These are phyloP conservation scores for Centaurea solstitialis DNA, from an alignment of 129 eudicot species.

Conservation along the genomic window DNA sequence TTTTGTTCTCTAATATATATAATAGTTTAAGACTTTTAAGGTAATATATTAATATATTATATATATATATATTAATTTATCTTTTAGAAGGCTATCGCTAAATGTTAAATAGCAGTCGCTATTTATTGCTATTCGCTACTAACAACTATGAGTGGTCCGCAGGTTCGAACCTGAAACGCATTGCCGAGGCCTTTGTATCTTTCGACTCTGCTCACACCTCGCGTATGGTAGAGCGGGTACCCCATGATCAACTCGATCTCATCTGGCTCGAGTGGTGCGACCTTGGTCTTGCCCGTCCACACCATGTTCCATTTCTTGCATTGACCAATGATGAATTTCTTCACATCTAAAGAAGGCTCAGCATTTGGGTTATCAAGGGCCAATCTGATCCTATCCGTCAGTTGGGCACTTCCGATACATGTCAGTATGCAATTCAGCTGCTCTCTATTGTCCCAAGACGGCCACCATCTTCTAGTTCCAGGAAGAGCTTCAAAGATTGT, in stretches of 20 bases:
- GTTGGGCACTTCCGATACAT: slow-evolving; percentile 32
- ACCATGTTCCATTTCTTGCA: slow-evolving; percentile 49
- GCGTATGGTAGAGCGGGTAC: slow-evolving; percentile 41
- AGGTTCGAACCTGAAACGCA: slow-evolving; percentile 44
- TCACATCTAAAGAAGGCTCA: slow-evolving; percentile 9
- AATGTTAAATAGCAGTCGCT: too few relatives aligned
- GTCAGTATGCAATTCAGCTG: slow-evolving; percentile 41
- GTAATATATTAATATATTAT: too few relatives aligned
- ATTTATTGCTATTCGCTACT: too few relatives aligned
- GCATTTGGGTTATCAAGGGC: neutral
- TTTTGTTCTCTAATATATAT: too few relatives aligned
- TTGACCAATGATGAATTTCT: slow-evolving; percentile 14
- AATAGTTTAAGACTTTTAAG: too few relatives aligned
- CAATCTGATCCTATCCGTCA: slow-evolving; percentile 25
- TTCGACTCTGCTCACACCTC: slow-evolving; percentile 35
- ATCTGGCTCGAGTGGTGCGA: slow-evolving; percentile 46
- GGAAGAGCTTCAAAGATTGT: slow-evolving; percentile 40
- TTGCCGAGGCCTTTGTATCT: slow-evolving; percentile 45
- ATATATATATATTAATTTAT: too few relatives aligned
- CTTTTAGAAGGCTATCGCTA: too few relatives aligned
- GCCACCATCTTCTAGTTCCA: slow-evolving; percentile 39
- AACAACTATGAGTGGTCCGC: too few relatives aligned
- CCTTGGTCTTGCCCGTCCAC: slow-evolving; percentile 43
- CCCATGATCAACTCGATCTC: slow-evolving; percentile 49
- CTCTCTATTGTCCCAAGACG: slow-evolving; percentile 43